Conservation (phyloP, 1,284 basidiomycete species). For the Microbotryomycetes sp. region DNA sequence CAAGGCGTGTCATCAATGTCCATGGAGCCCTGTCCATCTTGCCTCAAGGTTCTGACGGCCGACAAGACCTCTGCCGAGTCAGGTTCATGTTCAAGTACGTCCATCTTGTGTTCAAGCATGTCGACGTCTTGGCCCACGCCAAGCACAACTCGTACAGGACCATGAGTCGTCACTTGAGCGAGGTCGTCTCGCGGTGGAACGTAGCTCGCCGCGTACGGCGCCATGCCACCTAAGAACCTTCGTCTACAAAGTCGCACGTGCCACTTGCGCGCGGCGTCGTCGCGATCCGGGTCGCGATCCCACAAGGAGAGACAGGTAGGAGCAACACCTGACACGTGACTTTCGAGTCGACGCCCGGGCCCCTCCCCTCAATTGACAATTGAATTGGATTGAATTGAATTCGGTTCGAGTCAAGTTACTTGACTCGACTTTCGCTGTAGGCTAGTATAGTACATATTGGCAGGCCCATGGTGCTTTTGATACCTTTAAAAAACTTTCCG, state of each 20-base stretch:
- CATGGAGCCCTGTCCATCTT: background rate
- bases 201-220: conserved; percentile 21
- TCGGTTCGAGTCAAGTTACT: too few species aligned
- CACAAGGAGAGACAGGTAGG: too few species aligned
- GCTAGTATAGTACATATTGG: too few species aligned
- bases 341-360: too few species aligned
- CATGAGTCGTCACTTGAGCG: background rate
- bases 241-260: background rate
- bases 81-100: background rate
- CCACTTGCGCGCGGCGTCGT: background rate
- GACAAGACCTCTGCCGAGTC: conserved; percentile 67
- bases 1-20: background rate
- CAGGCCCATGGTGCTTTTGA: too few species aligned
- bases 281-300: too few species aligned
- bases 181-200: conserved; percentile 3
- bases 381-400: too few species aligned
- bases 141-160: conserved; percentile 12
- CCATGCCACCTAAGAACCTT: background rate
- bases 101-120: conserved; percentile 10
- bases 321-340: too few species aligned
- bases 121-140: background rate
- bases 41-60: conserved; percentile 42
- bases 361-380: too few species aligned
- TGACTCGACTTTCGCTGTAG: too few species aligned
- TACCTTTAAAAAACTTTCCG: too few species aligned